Conservation (phyloP, 202 grass and related monocot genomes). For the Bolboschoenoplectus hybrid region DNA sequence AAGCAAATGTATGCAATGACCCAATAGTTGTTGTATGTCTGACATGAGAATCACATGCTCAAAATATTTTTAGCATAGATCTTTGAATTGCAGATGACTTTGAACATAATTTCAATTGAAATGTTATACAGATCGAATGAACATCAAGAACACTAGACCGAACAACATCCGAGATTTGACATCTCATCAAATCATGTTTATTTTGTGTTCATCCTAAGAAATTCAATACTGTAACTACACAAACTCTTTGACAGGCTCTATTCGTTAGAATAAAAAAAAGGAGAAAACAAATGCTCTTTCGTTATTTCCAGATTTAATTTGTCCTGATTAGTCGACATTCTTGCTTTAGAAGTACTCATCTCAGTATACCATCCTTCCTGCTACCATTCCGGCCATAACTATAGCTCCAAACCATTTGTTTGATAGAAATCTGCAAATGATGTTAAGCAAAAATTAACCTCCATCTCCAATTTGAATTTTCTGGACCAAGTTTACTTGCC, state of each 20-base stretch:
- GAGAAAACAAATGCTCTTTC: background rate
- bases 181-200: background rate
- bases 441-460: conserved; percentile 3
- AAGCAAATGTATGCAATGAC: background rate
- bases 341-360: background rate
- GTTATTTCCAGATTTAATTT: background rate
- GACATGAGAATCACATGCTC: background rate
- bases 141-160: background rate
- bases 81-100: background rate
- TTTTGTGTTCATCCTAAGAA: background rate
- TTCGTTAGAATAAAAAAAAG: no score
- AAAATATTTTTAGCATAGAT: background rate
- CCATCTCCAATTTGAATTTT: background rate
- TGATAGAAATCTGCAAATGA: conserved; percentile 42
- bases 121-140: background rate
- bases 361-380: conserved; percentile 46
- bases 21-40: background rate
- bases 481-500: background rate
- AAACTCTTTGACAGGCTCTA: no score
- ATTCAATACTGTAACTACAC: no score
- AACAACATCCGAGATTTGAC: background rate
- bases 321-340: background rate
- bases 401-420: conserved; percentile 57
- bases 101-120: background rate
- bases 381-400: conserved; percentile 46